Conservation (phyloP, 192 early-diverging fungal genomes). For the Backusella macrospora region DNA sequence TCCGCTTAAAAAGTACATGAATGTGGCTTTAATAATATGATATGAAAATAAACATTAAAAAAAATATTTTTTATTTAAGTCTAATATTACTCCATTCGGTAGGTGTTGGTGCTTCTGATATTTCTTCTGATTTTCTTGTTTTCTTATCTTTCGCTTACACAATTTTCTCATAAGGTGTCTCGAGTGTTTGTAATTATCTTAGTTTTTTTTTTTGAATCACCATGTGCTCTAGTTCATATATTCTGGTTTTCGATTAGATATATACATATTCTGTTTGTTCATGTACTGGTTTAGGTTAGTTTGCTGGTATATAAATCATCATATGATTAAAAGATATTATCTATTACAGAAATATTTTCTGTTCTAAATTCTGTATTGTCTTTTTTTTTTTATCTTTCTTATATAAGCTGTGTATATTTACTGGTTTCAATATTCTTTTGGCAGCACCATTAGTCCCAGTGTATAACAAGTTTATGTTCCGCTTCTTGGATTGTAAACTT, state of each 20-base stretch:
- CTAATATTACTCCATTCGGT: constrained; percentile 3
- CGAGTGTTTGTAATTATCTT: constrained; percentile 5
- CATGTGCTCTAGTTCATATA: not conserved
- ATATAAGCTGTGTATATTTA: not conserved
- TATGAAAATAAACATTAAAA: constrained; percentile 12
- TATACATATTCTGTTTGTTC: constrained; percentile 14
- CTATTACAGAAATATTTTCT: not conserved
- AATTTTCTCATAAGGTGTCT: constrained; percentile 24
- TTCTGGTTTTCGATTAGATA: not conserved
- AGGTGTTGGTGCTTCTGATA: not conserved
- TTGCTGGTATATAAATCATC: not conserved
- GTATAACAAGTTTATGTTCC: not conserved
- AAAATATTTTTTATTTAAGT: constrained; percentile 1
- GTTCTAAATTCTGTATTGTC: not conserved
- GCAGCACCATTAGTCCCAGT: not conserved
- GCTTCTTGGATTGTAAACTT: not conserved
- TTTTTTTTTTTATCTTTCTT: not conserved
- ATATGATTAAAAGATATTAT: constrained; percentile 4
- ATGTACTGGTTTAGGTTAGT: not conserved
- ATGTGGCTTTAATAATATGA: not conserved
- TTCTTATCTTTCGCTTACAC: constrained; percentile 22
- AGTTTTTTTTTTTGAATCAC: too few relatives aligned
- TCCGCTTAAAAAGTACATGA: not conserved
- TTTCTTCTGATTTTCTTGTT: constrained; percentile 17
- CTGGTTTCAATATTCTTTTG: not conserved